These are phyloP conservation scores for Solanum chmielewskii DNA, from an alignment of 257 asterid species.

Conservation along the genomic window DNA sequence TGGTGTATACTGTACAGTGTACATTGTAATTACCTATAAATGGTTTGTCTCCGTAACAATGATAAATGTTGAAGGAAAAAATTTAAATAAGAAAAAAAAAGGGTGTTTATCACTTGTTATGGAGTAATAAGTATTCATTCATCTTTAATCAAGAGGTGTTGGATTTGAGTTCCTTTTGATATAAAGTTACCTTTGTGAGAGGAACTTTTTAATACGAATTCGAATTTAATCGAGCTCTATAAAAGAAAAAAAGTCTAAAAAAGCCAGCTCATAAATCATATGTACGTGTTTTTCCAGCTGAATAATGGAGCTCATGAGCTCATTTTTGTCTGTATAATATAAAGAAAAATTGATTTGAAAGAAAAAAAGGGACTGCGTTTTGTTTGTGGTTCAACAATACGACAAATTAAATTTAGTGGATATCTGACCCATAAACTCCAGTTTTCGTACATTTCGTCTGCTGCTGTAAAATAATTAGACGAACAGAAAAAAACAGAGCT, in stretches of 20 bases:
- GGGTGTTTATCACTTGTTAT: background rate
- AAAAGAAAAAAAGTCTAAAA: background rate
- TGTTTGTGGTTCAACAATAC: background rate
- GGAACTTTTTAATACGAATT: fast-evolving
- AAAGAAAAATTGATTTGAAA: background rate
- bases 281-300: background rate
- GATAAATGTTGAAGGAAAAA: background rate
- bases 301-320: background rate
- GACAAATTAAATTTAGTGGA: background rate
- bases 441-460: background rate
- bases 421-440: background rate
- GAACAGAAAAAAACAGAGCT: background rate
- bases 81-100: background rate
- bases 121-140: too few species aligned
- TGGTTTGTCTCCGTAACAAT: background rate
- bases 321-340: background rate
- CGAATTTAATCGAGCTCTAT: fast-evolving
- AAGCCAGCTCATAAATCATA: background rate
- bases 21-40: background rate
- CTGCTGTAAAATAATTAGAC: background rate
- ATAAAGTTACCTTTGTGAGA: fast-evolving
- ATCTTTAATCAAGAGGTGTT: too few species aligned
- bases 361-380: background rate
- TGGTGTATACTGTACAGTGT: background rate
- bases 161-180: too few species aligned